These are phyloP conservation scores for Raphanus hybrid DNA, from an alignment of 441 rosid species.

Conservation along the genomic window DNA sequence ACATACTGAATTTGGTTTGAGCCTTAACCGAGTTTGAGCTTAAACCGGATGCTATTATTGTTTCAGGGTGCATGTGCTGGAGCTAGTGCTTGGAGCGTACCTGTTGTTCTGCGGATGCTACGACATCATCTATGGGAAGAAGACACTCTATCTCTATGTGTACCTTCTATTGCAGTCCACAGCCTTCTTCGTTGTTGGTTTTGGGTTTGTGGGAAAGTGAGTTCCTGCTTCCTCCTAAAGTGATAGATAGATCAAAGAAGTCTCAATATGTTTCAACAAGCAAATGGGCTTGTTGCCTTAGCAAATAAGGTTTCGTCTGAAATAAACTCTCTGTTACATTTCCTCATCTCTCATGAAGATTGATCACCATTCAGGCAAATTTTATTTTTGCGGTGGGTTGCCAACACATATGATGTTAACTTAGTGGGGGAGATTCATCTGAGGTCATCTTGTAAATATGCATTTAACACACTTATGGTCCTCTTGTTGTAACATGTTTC, in stretches of 20 bases:
- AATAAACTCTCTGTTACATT: too few relatives aligned
- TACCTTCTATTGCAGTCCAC: slow-evolving; percentile 56
- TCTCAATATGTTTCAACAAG: slow-evolving; percentile 34
- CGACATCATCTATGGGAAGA: slow-evolving; percentile 49
- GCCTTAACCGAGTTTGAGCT: neutral
- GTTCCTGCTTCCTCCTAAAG: slow-evolving; percentile 40
- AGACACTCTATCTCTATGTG: slow-evolving; percentile 48
- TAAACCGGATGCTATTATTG: neutral
- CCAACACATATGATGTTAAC: too few relatives aligned
- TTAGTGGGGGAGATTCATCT: too few relatives aligned
- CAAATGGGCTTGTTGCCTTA: too few relatives aligned
- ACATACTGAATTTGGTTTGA: neutral
- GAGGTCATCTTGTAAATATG: too few relatives aligned
- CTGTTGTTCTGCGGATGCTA: slow-evolving; percentile 57
- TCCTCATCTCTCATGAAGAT: too few relatives aligned
- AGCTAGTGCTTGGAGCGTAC: slow-evolving; percentile 52
- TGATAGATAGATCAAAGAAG: slow-evolving; percentile 16
- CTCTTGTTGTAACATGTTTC: too few relatives aligned
- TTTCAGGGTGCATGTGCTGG: slow-evolving; percentile 51
- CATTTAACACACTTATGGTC: too few relatives aligned
- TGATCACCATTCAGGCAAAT: too few relatives aligned
- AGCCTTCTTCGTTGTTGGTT: slow-evolving; percentile 58
- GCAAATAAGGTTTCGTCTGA: too few relatives aligned
- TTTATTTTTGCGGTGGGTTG: too few relatives aligned
- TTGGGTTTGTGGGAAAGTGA: slow-evolving; percentile 58